A percentile compares a stretch with the other conserved stretches of the same genome.
Evolutionary conservation across 2,329 filamentous ascomycete species (phyloP).

Genomic region (Capronia coronata): DNA sequence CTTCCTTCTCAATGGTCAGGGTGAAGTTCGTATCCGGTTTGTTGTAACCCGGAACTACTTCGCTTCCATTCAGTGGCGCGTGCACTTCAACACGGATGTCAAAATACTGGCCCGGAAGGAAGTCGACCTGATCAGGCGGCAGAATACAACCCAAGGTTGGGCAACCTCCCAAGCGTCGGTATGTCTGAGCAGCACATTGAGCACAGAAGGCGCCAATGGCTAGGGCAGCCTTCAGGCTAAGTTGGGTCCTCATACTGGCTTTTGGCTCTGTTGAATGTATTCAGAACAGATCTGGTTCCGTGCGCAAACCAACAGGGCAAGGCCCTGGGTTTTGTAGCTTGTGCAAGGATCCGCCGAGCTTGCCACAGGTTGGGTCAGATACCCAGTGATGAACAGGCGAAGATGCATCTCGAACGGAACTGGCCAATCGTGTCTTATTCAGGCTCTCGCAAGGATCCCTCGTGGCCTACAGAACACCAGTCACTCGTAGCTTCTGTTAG

Average conservation of each 20-base stretch:
- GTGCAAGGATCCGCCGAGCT: too few relatives aligned
- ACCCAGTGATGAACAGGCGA: too few relatives aligned
- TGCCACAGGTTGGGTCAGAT: too few relatives aligned
- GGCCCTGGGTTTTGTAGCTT: background rate
- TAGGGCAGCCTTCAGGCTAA: constrained; percentile 13
- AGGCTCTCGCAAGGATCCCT: too few relatives aligned
- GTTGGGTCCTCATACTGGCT: constrained; percentile 11
- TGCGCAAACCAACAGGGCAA: background rate
- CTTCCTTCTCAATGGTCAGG: constrained; percentile 59
- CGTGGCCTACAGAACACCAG: too few relatives aligned
- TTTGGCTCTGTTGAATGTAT: background rate
- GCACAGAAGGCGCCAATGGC: constrained; percentile 17
- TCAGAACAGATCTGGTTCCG: too few relatives aligned
- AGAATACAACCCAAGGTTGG: constrained; percentile 53
- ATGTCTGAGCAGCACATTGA: constrained; percentile 44
- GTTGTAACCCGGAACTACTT: constrained; percentile 64
- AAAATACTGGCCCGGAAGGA: constrained; percentile 76
- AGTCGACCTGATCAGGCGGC: constrained; percentile 63
- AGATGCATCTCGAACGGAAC: too few relatives aligned
- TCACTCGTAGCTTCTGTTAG: too few relatives aligned
- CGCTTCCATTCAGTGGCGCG: constrained; percentile 72
- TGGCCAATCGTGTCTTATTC: too few relatives aligned
- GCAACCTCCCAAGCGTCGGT: constrained; percentile 50
- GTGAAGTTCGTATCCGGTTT: constrained; percentile 68
- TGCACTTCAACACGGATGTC: constrained; percentile 79